These are phyloP conservation scores for Exophiala bonariae DNA, from an alignment of 2,329 filamentous ascomycete species.

Conservation along the genomic window DNA sequence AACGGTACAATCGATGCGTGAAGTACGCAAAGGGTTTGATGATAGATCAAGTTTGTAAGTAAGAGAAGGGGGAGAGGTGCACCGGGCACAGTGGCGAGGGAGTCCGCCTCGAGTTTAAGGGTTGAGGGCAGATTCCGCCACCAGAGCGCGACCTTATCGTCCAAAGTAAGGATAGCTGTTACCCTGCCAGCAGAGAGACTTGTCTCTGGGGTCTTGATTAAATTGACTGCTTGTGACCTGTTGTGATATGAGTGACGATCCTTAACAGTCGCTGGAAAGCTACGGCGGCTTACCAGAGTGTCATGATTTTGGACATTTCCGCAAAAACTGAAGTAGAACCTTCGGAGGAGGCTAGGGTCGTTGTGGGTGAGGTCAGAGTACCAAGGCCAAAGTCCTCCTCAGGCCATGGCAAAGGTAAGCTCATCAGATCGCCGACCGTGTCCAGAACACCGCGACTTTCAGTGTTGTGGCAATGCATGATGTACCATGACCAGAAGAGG, in stretches of 20 bases:
- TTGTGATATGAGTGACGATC: too few species aligned
- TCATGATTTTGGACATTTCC: background rate
- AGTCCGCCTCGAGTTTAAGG: constrained; percentile 1
- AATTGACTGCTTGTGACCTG: constrained; percentile 6
- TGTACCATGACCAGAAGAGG: background rate
- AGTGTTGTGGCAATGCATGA: constrained; percentile 1
- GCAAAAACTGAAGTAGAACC: background rate
- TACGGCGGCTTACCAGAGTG: background rate
- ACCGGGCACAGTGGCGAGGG: background rate
- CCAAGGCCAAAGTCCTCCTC: background rate
- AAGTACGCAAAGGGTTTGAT: background rate
- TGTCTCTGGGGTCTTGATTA: constrained; percentile 8
- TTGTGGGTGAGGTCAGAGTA: too few species aligned
- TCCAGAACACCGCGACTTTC: background rate
- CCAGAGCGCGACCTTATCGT: constrained; percentile 9
- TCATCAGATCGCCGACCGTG: background rate
- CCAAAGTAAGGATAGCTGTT: constrained; percentile 9
- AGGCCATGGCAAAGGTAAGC: background rate
- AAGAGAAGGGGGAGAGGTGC: constrained; percentile 7
- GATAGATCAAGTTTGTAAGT: background rate
- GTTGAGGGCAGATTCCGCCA: constrained; percentile 4
- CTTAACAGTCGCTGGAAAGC: too few species aligned
- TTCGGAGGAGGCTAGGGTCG: background rate
- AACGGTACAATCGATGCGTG: background rate
- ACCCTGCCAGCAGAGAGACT: constrained; percentile 5